phyloP scores from a whole-genome alignment of 2,329 filamentous ascomycete species.

The Chaetomium sp. region DNA sequence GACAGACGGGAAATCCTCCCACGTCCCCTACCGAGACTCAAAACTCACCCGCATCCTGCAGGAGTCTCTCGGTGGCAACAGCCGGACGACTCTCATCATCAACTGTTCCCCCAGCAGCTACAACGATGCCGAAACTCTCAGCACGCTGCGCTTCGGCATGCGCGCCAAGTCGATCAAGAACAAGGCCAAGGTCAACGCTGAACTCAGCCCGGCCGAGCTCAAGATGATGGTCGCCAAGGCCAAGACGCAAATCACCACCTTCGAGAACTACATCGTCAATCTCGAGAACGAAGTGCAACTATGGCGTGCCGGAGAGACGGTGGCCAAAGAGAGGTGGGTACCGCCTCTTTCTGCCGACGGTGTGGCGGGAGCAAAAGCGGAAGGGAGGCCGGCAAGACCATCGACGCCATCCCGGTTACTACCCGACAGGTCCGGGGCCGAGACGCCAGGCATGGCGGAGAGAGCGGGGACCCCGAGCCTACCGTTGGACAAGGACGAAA shows the following conservation, averaged over 20 bases:
- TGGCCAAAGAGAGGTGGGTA: constrained; percentile 89
- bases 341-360: constrained; percentile 62
- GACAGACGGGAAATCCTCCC: constrained; percentile 94
- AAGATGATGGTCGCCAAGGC: constrained; percentile 92
- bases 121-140: constrained; percentile 92
- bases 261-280: constrained; percentile 80
- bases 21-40: constrained; percentile 95
- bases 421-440: constrained; percentile 58
- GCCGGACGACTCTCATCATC: constrained; percentile 95
- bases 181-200: constrained; percentile 99
- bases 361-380: constrained; percentile 48
- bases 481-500: constrained; percentile 91
- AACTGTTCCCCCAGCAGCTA: constrained; percentile 99
- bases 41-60: constrained; percentile 97
- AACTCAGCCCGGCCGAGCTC: constrained; percentile 92
- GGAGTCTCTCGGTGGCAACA: constrained; percentile 97
- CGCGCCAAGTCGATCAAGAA: constrained; percentile 99
- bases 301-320: constrained; percentile 86
- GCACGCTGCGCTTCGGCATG: constrained; percentile 91
- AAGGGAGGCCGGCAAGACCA: constrained; percentile 52
- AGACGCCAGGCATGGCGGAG: constrained; percentile 71
- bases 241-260: constrained; percentile 84
- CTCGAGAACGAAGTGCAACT: constrained; percentile 82
- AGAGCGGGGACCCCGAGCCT: constrained; percentile 84
- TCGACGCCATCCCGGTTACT: constrained; percentile 56